These are phyloP conservation scores for Leccinum pellstonianum DNA, from an alignment of 768 basidiomycete species.

Conservation along the genomic window DNA sequence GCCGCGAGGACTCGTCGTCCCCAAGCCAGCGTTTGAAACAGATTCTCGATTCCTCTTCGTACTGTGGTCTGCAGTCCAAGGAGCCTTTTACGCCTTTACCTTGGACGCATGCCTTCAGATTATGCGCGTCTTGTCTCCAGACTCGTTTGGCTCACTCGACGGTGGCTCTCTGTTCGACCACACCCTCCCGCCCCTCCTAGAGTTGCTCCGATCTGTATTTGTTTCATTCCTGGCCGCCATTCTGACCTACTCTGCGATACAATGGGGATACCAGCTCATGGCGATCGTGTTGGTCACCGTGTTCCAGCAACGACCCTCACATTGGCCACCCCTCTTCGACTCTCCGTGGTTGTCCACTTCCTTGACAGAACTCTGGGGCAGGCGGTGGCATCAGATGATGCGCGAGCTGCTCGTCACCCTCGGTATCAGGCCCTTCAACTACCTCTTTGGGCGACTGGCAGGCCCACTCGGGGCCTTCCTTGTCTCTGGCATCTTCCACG, in stretches of 20 bases:
- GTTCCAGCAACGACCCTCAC: slow-evolving; percentile 45
- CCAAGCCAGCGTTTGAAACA: slow-evolving; percentile 9
- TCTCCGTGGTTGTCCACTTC: slow-evolving; percentile 57
- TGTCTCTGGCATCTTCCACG: slow-evolving; percentile 58
- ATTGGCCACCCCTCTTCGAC: slow-evolving; percentile 66
- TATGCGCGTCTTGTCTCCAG: slow-evolving; percentile 35
- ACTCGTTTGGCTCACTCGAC: slow-evolving; percentile 32
- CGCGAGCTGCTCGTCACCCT: slow-evolving; percentile 51
- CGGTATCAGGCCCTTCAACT: slow-evolving; percentile 44
- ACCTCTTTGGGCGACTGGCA: slow-evolving; percentile 49
- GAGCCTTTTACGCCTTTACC: slow-evolving; percentile 9
- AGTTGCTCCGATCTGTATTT: slow-evolving; percentile 39
- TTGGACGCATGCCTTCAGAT: slow-evolving; percentile 18
- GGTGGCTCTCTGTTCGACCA: slow-evolving; percentile 39
- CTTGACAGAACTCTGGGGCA: slow-evolving; percentile 59
- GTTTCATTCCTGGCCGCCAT: slow-evolving; percentile 44
- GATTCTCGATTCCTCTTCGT: slow-evolving; percentile 19
- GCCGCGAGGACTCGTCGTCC: slow-evolving; percentile 19
- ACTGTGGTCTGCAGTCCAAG: not conserved
- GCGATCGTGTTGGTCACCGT: slow-evolving; percentile 46
- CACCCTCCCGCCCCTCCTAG: slow-evolving; percentile 32
- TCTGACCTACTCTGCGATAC: slow-evolving; percentile 45
- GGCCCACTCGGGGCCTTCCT: slow-evolving; percentile 57
- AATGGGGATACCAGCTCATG: slow-evolving; percentile 40
- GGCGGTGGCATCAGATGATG: slow-evolving; percentile 67